These are phyloP conservation scores for Barnettozyma siamensis DNA, from an alignment of 805 yeast genomes.

Conservation along the genomic window DNA sequence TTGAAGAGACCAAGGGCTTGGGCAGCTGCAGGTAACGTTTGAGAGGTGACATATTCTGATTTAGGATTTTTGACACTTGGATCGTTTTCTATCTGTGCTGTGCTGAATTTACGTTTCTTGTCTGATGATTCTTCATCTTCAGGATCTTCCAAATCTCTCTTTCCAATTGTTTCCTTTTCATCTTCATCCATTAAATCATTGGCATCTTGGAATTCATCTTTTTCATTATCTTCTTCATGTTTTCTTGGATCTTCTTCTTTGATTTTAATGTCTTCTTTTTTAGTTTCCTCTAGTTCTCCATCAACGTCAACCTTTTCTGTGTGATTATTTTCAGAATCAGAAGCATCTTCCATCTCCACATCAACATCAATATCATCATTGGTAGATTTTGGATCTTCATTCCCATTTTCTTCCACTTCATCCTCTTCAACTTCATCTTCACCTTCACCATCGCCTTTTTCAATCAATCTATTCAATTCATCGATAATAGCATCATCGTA, in stretches of 20 bases:
- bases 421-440: conserved; percentile 22
- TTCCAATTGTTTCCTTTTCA: background rate
- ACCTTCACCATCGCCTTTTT: conserved; percentile 4
- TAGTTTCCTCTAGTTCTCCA: background rate
- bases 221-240: conserved; percentile 2
- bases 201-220: conserved; percentile 17
- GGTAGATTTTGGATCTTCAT: too few relatives aligned
- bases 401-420: conserved; percentile 35
- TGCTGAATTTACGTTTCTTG: conserved; percentile 17
- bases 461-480: conserved; percentile 10
- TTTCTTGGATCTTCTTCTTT: background rate
- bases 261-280: conserved; percentile 4
- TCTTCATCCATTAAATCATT: conserved; percentile 6
- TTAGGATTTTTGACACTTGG: conserved; percentile 64
- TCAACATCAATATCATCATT: conserved; percentile 40
- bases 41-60: conserved; percentile 67
- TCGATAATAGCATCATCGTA: conserved; percentile 21
- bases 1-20: conserved; percentile 59
- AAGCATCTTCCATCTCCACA: conserved; percentile 30
- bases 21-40: conserved; percentile 61
- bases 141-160: background rate
- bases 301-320: background rate
- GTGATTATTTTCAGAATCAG: conserved; percentile 4
- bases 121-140: conserved; percentile 1
- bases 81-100: conserved; percentile 41